Evolutionary conservation across 1,284 basidiomycete genomes (phyloP).

Genomic region (Pyrrhoderma noxium): DNA sequence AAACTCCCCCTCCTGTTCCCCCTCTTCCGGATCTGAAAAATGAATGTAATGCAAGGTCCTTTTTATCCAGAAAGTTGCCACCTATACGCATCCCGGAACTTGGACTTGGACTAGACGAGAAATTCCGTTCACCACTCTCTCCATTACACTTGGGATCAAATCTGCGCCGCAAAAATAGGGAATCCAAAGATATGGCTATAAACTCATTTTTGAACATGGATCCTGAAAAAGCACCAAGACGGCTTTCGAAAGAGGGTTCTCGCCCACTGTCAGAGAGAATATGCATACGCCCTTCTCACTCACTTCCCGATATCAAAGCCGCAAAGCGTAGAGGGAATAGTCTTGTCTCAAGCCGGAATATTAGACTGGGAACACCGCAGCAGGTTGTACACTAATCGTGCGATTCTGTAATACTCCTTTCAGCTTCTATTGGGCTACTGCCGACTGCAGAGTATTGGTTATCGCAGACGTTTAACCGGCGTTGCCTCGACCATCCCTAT

Average conservation of each 20-base stretch:
- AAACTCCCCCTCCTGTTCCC: slow-evolving; percentile 9
- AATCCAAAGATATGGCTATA: neutral
- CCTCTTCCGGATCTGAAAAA: slow-evolving; percentile 9
- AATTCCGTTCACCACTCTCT: slow-evolving; percentile 12
- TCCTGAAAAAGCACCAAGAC: slow-evolving; percentile 3
- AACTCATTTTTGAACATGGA: slow-evolving; percentile 14
- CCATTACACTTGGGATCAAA: neutral
- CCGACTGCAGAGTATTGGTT: no score
- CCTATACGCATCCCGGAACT: slow-evolving; percentile 16
- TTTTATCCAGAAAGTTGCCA: slow-evolving; percentile 7
- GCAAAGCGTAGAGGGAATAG: slow-evolving; percentile 13
- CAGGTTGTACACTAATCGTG: slow-evolving; percentile 6
- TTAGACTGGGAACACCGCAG: slow-evolving; percentile 11
- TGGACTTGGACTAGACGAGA: slow-evolving; percentile 14
- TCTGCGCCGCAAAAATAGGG: neutral
- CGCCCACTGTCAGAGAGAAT: slow-evolving; percentile 2
- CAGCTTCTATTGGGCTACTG: neutral
- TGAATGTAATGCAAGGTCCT: neutral
- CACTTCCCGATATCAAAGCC: slow-evolving; percentile 15
- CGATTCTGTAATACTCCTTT: neutral
- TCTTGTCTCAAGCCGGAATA: slow-evolving; percentile 6
- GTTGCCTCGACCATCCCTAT: no score
- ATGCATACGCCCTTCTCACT: slow-evolving; percentile 12
- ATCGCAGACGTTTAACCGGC: no score
- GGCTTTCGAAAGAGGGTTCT: neutral